A percentile compares a stretch with the other conserved stretches of the same genome.
Conservation (phyloP, 2,329 filamentous ascomycete species). For the Fusarium musae region DNA sequence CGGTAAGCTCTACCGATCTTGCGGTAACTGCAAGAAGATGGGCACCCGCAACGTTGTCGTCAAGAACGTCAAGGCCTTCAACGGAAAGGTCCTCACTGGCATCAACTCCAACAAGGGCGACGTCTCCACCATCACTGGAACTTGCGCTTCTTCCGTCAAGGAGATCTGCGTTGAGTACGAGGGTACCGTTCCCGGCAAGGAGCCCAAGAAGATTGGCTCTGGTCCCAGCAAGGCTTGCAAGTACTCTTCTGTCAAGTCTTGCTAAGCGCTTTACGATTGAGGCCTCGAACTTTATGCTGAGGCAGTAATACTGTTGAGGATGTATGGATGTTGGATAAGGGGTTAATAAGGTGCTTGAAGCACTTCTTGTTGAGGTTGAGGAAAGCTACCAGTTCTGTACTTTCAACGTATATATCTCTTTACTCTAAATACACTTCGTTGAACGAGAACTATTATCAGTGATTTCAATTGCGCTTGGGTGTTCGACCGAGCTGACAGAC, state of each 20-base stretch:
- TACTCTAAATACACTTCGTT: constrained; percentile 11
- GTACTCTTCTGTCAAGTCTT: constrained; percentile 38
- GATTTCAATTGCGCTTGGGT: no score
- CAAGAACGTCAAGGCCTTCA: constrained; percentile 40
- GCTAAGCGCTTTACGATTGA: constrained; percentile 14
- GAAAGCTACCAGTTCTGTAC: not conserved
- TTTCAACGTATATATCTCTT: constrained; percentile 6
- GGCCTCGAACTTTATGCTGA: no score
- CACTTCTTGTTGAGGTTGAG: not conserved
- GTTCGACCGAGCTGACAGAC: not conserved
- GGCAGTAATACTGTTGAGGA: not conserved
- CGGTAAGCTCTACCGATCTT: constrained; percentile 43
- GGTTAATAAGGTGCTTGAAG: not conserved
- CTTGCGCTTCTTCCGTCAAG: constrained; percentile 38
- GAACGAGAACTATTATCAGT: not conserved
- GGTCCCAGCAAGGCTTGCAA: constrained; percentile 37
- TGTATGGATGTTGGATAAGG: not conserved
- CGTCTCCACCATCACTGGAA: constrained; percentile 28
- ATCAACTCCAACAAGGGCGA: constrained; percentile 45
- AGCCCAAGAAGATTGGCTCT: constrained; percentile 41
- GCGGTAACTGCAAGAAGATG: constrained; percentile 44
- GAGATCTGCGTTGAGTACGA: constrained; percentile 40
- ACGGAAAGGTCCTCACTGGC: constrained; percentile 40
- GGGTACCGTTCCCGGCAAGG: constrained; percentile 40
- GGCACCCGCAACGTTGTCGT: constrained; percentile 40